A percentile compares a stretch with the other conserved stretches of the same genome.
These are phyloP conservation scores for Alnus glutinosa DNA, from an alignment of 306 rosid species.

Conservation along the genomic window DNA sequence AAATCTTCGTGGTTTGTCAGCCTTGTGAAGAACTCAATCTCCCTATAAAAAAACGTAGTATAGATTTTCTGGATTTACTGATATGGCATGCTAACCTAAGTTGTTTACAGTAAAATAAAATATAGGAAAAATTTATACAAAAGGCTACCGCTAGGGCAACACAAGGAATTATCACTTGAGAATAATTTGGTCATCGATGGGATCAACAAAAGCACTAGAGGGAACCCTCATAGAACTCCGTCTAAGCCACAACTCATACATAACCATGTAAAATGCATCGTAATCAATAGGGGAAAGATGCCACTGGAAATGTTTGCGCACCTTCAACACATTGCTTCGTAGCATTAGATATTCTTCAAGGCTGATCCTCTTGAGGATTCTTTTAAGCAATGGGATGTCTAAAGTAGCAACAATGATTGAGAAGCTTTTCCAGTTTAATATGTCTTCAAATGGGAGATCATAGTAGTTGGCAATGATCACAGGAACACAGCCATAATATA, in stretches of 20 bases:
- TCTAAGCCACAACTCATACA: slow-evolving; percentile 88
- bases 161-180: neutral
- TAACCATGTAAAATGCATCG: slow-evolving; percentile 82
- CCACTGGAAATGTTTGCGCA: slow-evolving; percentile 81
- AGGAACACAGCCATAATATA: slow-evolving; percentile 84
- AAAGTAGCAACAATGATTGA: slow-evolving; percentile 53
- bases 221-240: slow-evolving; percentile 48
- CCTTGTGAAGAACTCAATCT: no score
- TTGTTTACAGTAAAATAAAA: neutral
- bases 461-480: slow-evolving; percentile 76
- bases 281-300: slow-evolving; percentile 58
- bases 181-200: slow-evolving; percentile 5
- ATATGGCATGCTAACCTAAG: neutral
- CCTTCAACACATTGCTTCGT: slow-evolving; percentile 63
- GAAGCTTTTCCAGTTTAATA: slow-evolving; percentile 74
- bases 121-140: neutral
- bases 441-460: slow-evolving; percentile 78
- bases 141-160: neutral
- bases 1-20: no score
- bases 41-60: neutral
- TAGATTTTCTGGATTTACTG: neutral
- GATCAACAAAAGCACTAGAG: slow-evolving; percentile 13
- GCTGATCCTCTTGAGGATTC: slow-evolving; percentile 54
- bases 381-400: slow-evolving; percentile 67
- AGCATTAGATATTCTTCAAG: slow-evolving; percentile 46